Evolutionary conservation across 148 eudicot species (phyloP), one percentile per base, ranked within the genome.

Genomic region (Camellia sinensis): DNA sequence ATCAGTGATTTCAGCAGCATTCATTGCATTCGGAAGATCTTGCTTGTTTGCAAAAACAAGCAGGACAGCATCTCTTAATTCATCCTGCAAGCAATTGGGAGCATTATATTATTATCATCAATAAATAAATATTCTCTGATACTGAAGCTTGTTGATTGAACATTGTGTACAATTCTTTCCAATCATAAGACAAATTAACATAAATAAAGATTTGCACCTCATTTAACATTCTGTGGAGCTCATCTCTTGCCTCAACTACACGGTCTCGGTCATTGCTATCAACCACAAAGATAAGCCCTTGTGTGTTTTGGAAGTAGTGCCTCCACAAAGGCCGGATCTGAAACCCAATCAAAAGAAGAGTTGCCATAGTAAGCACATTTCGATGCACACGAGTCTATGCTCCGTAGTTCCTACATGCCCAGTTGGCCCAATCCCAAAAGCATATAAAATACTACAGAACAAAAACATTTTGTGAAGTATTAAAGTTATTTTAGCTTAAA

Each of bases 21-120:
- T 74, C 77, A 74, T 74, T 57, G 77, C 77, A 74, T 77, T 77
- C 66, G 80, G 80, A 67, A 78, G 80, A 67, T 78, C 80, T 78
- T 78, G 80, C 60, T 79, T 59, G 50, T 79, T 79, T 41, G 75
- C 67, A 43, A 69, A 69, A 6, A 69, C 75, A 54, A 79, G 75
- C 60, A 68, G 64, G 29, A 68, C 74, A 40, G 74, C 80, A 52
- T 78, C 80, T 61, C 80, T 53, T 11, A 68, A 56, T 78, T 68
- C 80, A 78, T 68, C 74, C 80, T 56, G 80, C 19, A 21, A 21
- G 52, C 52, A 48, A 53, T 12, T 18, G 37, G 1, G 37, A 1
- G 60, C 40, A 37, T 17, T 48, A 48, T 48, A 48, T 48, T 48
- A 48, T 48, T 7, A 48, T 48, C 7, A 46, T 15, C 15, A 19